phyloP scores from a whole-genome alignment of 371 early-diverging fungal species.

The Apophysomyces sp. region DNA sequence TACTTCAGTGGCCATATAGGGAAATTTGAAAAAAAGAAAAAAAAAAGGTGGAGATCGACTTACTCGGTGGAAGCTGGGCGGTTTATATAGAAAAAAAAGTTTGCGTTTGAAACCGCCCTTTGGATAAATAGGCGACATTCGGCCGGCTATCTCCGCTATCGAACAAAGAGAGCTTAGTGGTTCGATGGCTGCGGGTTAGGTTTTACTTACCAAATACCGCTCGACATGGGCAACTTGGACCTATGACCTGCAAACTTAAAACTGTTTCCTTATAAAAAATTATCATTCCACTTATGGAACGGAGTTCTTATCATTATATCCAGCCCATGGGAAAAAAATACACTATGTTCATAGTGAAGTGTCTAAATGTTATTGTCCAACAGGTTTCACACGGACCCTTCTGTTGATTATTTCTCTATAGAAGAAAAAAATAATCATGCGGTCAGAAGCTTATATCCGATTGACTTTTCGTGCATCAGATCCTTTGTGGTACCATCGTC shows the following conservation, averaged over 20 bases:
- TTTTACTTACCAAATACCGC: conserved; percentile 2
- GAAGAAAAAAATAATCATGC: neutral
- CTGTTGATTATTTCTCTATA: neutral
- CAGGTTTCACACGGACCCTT: neutral
- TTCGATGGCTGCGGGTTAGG: neutral
- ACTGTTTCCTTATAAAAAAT: neutral
- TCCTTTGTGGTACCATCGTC: neutral
- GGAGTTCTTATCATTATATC: neutral
- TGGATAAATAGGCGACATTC: neutral
- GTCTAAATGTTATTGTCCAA: no score
- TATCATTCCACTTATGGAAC: neutral
- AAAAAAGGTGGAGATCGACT: neutral
- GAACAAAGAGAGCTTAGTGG: neutral
- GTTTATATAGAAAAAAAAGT: conserved; percentile 1
- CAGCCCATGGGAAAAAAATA: conserved; percentile 1
- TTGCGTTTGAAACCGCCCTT: neutral
- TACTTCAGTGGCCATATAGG: conserved; percentile 1
- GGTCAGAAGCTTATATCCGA: neutral
- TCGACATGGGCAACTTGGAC: neutral
- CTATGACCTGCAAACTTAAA: neutral
- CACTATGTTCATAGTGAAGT: no score
- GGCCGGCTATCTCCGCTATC: neutral
- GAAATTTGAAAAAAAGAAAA: conserved; percentile 3
- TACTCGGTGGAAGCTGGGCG: neutral
- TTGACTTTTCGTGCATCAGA: neutral